Percentiles rank a stretch among this genome's conserved stretches.
These are phyloP conservation scores for Fusarium citri DNA, from an alignment of 2,329 filamentous ascomycete species.

Conservation along the genomic window DNA sequence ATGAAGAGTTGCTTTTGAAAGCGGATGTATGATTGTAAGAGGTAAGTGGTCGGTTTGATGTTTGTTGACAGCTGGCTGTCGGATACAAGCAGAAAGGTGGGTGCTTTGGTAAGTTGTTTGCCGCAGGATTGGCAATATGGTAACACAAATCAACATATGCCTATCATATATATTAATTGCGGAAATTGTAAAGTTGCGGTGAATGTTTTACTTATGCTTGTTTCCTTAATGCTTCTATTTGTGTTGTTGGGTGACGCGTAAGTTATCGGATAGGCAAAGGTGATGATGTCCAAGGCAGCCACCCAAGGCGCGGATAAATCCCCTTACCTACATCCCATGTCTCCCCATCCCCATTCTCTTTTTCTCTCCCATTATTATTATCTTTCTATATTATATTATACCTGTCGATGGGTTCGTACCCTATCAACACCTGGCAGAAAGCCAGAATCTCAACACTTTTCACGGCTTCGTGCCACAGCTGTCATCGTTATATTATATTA, in stretches of 20 bases:
- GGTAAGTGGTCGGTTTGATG: background rate
- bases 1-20: conserved; percentile 13
- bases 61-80: background rate
- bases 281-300: background rate
- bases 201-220: background rate
- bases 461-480: too few relatives aligned
- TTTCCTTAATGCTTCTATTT: background rate
- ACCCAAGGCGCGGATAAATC: background rate
- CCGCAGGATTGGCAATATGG: background rate
- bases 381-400: too few relatives aligned
- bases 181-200: background rate
- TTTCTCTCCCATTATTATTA: too few relatives aligned
- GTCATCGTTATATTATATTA: background rate
- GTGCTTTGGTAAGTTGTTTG: background rate
- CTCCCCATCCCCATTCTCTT: background rate
- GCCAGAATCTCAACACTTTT: too few relatives aligned
- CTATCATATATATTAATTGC: background rate
- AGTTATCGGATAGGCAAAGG: background rate
- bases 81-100: background rate
- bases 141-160: background rate
- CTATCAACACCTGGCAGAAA: too few relatives aligned
- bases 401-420: too few relatives aligned
- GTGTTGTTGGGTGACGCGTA: background rate
- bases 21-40: background rate
- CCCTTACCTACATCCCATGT: background rate